Base-by-base conservation (phyloP, 2,329 filamentous ascomycete species). In the Exophiala sideris region DNA sequence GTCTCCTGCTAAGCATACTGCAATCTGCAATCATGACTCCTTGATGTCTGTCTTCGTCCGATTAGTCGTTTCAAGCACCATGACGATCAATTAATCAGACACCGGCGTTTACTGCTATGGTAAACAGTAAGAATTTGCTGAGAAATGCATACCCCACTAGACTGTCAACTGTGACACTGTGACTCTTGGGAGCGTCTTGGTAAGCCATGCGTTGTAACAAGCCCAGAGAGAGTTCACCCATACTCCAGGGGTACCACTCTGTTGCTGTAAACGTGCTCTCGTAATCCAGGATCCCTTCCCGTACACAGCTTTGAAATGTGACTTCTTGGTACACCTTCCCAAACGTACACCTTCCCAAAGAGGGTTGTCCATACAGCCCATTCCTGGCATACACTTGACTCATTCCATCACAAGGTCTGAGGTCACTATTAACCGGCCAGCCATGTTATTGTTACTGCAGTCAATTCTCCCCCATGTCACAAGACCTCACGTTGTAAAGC, bases 131-230 rank as follows among this genome's bases (percentile, higher is more conserved):
- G 45, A 18, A 18, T 12, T 8, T 47, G 45, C 45, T 47, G 45
- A 47, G 45, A 47, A 47, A 47, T 47, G 45, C 33, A 35, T 20
- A 21, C 11, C n/a, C 40, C 40, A 14, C 34, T 42, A 21, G 40
- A 12, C 20, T 18, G 40, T n/a, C 29, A 50, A 33, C 38, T 35
- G 32, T 40, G 11, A 45, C 21, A 40, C 32, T 24, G 36, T 34
- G 32, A 21, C 10, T 9, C 47, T 41, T 18, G 44, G n/a, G 24
- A 29, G 14, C 16, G 11, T 54, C 52, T 54, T 54, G 45, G 52
- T 54, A 40, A 54, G 52, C 49, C 49, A 51, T 46, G 45, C 45
- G 45, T 45, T 53, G 50, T 45, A 53, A 53, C 50, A 29, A 29
- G 24, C 24, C 24, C 7, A 29, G 24, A 29, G 24, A 29, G 7